Percentiles rank a stretch among this genome's conserved stretches.
These are phyloP conservation scores for Hypoxylon subgilvum DNA, from an alignment of 495 filamentous ascomycete species.

Conservation along the genomic window DNA sequence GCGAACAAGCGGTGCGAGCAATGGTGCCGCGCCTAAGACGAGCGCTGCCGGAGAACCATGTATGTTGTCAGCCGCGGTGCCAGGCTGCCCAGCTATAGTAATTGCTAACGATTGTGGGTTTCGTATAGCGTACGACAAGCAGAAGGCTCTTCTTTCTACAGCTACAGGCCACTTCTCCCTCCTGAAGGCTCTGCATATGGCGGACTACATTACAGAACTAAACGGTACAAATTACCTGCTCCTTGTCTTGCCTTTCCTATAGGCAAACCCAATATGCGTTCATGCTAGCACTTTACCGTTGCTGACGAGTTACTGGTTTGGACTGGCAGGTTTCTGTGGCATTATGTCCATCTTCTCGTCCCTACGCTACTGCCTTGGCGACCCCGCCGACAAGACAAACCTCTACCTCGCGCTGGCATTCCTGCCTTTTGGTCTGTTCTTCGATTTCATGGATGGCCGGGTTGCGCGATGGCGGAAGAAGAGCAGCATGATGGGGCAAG, in stretches of 20 bases:
- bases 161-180: slow-evolving; percentile 74
- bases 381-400: slow-evolving; percentile 65
- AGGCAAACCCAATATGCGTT: too few species aligned
- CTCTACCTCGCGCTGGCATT: slow-evolving; percentile 84
- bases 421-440: slow-evolving; percentile 94
- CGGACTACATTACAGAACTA: slow-evolving; percentile 92
- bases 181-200: slow-evolving; percentile 84
- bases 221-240: slow-evolving; percentile 75
- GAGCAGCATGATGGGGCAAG: slow-evolving; percentile 95
- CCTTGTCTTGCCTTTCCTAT: not conserved
- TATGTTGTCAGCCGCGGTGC: slow-evolving; percentile 27
- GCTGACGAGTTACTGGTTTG: slow-evolving; percentile 2
- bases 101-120: slow-evolving; percentile 11
- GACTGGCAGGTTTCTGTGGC: slow-evolving; percentile 70
- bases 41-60: slow-evolving; percentile 35
- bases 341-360: slow-evolving; percentile 96
- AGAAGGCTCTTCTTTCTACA: slow-evolving; percentile 78
- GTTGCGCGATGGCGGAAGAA: slow-evolving; percentile 96
- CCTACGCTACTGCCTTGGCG: slow-evolving; percentile 88
- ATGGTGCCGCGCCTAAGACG: slow-evolving; percentile 50
- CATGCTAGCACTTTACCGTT: too few species aligned
- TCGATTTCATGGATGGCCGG: slow-evolving; percentile 98
- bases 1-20: slow-evolving; percentile 50
- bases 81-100: not conserved
- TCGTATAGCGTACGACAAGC: slow-evolving; percentile 73